phyloP scores from a whole-genome alignment of 768 basidiomycete genomes.

The Lyophyllum semitale region DNA sequence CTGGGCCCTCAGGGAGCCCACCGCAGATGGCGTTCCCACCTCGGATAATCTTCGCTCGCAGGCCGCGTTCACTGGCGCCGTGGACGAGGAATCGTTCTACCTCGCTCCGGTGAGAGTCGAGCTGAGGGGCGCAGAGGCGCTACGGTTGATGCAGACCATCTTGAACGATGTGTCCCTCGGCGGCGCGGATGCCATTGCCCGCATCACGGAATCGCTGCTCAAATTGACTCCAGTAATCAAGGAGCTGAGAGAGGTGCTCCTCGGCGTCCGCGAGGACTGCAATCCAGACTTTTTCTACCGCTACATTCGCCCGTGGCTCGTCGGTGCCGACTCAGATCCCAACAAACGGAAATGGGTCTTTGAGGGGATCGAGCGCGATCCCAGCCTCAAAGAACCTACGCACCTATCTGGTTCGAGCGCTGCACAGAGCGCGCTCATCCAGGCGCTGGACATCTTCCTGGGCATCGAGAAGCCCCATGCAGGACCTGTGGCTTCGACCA shows the following conservation, averaged over 20 bases:
- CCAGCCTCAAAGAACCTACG: conserved; percentile 39
- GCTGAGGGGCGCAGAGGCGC: conserved; percentile 80
- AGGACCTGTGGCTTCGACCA: not conserved
- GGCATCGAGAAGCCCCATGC: conserved; percentile 49
- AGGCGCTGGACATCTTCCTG: conserved; percentile 74
- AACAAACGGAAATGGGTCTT: conserved; percentile 50
- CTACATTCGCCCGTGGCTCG: conserved; percentile 81
- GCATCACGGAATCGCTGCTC: conserved; percentile 66
- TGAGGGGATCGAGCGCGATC: conserved; percentile 53
- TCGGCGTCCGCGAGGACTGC: conserved; percentile 69
- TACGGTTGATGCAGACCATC: conserved; percentile 82
- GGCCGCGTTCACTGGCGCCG: conserved; percentile 76
- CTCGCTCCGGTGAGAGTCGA: conserved; percentile 89
- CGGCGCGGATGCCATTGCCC: conserved; percentile 63
- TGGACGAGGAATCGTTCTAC: conserved; percentile 90
- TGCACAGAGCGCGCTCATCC: conserved; percentile 81
- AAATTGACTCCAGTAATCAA: conserved; percentile 67
- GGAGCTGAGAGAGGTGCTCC: conserved; percentile 64
- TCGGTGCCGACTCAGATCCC: conserved; percentile 64
- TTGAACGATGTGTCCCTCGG: conserved; percentile 91
- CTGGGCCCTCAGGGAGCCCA: conserved; percentile 52
- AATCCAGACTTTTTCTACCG: conserved; percentile 78
- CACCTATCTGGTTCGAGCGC: conserved; percentile 82
- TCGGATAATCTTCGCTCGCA: conserved; percentile 65
- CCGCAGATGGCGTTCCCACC: conserved; percentile 35